Evolutionary conservation across 305 asterid species (phyloP).

Genomic region (Fraxinus nigra): DNA sequence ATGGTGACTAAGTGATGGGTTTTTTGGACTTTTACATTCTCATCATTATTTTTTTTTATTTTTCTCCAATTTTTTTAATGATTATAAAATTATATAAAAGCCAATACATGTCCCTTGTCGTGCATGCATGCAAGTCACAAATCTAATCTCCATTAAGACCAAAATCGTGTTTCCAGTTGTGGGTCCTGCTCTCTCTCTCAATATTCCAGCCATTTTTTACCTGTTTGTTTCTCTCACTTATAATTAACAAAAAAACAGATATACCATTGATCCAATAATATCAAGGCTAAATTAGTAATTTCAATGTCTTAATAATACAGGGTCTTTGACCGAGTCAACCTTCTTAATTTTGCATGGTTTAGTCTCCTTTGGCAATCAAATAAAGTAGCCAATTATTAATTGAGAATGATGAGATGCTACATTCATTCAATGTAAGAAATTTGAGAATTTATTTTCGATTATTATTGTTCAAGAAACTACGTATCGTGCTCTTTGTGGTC

Average conservation of each 20-base stretch:
- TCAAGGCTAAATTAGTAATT: slow-evolving; percentile 1
- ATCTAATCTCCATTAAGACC: slow-evolving; percentile 51
- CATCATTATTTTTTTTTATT: neutral
- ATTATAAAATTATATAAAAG: slow-evolving; percentile 6
- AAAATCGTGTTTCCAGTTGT: slow-evolving; percentile 35
- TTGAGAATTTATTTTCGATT: neutral
- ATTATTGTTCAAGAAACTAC: neutral
- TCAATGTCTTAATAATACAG: neutral
- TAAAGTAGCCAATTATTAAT: neutral
- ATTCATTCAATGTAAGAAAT: neutral
- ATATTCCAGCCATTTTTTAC: slow-evolving; percentile 26
- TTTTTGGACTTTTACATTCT: slow-evolving; percentile 36
- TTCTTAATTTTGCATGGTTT: neutral
- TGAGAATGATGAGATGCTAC: neutral
- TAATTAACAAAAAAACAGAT: slow-evolving; percentile 21
- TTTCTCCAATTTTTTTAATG: neutral
- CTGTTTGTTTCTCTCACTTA: neutral
- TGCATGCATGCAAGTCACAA: slow-evolving; percentile 42
- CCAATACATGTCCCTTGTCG: slow-evolving; percentile 25
- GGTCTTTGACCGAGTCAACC: neutral
- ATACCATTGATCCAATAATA: slow-evolving; percentile 36
- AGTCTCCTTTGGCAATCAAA: neutral
- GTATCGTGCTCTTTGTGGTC: neutral
- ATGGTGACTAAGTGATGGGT: slow-evolving; percentile 55
- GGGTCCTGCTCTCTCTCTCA: slow-evolving; percentile 33